Base-by-base conservation (phyloP, 805 yeast species). In the Saccharomycopsis capsularis region DNA sequence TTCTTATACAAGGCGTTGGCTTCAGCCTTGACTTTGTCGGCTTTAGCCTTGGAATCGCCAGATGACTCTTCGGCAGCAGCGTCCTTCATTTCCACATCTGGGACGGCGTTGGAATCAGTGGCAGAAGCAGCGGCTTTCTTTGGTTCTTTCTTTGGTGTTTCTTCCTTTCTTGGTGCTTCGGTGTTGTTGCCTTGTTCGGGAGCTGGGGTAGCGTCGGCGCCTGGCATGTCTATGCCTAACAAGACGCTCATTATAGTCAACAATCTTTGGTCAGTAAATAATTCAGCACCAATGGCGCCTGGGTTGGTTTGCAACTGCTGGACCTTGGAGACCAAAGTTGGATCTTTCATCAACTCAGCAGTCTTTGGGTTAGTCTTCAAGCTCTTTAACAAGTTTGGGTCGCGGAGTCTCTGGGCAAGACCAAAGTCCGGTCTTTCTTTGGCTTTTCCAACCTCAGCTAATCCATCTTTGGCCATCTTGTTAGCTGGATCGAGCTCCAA, bases 1-100 rank as follows among this genome's bases (percentile, higher is more conserved):
- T 81, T 72, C 68, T 93, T 93, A 75, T 93, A 93, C 42, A 85
- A 71, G 44, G 75, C 71, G 69, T 93, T 93, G 56, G 97, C 99
- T 65, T 81, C 78, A 3, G 85, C 84, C 65, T 93, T 93, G 53
- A 76, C 81, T 15, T 70, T 75, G 55, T 81, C 85, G 30, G 95
- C 90, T 46, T 70, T 68, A 3, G 61, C 68, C 60, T 76, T 77
- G 22, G 58, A 52, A 9, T 59, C 56, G 9, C 60, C 65, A 23
- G 47, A 67, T 18, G 58, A 51, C 7, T 59, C 55, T 7, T 60
- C 65, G 22, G 46, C 68, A 30, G 58, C 60, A 30, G 57, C 61
- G 18, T 57, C 65, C 24, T 61, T 60, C 45, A 55, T 56, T 51
- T 53, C 44, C 40, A 58, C 53, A 47, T 60, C 64, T 24, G 46